Base-by-base conservation (phyloP, 345 rosid species). In the Brassica cretica region DNA sequence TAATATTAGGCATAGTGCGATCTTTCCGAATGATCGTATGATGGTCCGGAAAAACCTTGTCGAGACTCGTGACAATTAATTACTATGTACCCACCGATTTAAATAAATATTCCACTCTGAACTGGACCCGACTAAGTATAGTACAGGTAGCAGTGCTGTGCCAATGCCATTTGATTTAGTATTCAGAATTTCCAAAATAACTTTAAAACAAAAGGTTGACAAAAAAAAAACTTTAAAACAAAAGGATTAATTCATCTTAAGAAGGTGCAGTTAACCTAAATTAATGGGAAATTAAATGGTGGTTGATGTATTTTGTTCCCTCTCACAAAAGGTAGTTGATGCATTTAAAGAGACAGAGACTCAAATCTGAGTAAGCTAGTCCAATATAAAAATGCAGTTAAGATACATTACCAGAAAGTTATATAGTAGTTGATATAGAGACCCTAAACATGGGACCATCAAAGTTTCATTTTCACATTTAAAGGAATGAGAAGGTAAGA, bases 31-130 rank as follows among this genome's bases (percentile, higher is more conserved):
- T 44, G 33, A 44, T 76, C 14, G 56, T 39, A 33, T 35, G 60
- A 53, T 53, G 66, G 64, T 56, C 69, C 56, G 56, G 44, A 27
- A 53, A 72, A 66, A 65, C 10, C 10, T 67, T 78, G 78, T 78
- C 73, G 74, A 79, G 74, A 14, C 74, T 68, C 82, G 82, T 79
- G 82, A 79, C 82, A 62, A 11, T 68, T 49, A 62, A 62, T 51
- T 19, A 62, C 10, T 68, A 51, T 62, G 73, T 24, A 73, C 74
- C 82, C 78, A 73, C 75, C 71, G 70, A 79, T 12, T 37, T 79
- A 18, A 68, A 79, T 79, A 68, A 79, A 74, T 69, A 74, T 79
- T 74, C 60, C 21, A 51, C 51, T 68, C 74, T 67, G 73, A 74
- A 73, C 78, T 74, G 75, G 82, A 74, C 64, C 78, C 33, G 71